Base-by-base conservation (phyloP, 495 filamentous ascomycete species). In the Sphaerosporella brunnea region DNA sequence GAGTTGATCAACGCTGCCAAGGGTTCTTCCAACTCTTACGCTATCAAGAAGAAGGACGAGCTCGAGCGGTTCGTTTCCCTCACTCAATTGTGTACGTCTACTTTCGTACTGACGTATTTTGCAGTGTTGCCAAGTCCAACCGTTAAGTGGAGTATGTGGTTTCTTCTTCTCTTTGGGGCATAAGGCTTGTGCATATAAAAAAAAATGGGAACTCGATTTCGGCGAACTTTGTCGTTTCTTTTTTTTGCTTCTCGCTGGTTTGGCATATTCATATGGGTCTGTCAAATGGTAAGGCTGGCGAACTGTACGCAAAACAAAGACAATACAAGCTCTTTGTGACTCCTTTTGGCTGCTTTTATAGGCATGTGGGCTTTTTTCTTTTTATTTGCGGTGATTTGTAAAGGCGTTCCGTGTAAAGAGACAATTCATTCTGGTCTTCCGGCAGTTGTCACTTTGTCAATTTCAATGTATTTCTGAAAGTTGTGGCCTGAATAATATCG, bases 1-100 rank as follows among this genome's bases (percentile, higher is more conserved):
- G 90, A 99, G 77, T 78, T 99, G 64, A 95, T 99, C 78, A 99
- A 99, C 75, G 92, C 92, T 64, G 90, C 92, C 66, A 99, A 99
- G 82, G 90, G 90, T 58, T 87, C 81, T 78, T 88, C 82, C 70
- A 99, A 99, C 83, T 93, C 84, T 53, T 99, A 96, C 66, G 90
- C 90, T 54, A 99, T 99, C 76, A 99, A 99, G 84, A 99, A 99
- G 84, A 99, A 99, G 86, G 90, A 99, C 68, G 92, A 99, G 80
- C 68, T 99, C 71, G 90, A 97, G 80, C 90, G 56, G 56, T 59
- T 54, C 19, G 55, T 36, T 3, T 45, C 26, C 23, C 2, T n/a
- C 15, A 8, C 23, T 11, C 16, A 4, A 35, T 28, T 11, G 4
- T 34, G 8, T 1, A 0, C 16, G 20, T n/a, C 28, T 19, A 50